A percentile compares a stretch with the other conserved stretches of the same genome.
These are phyloP conservation scores for Amphirosellinia nigrospora DNA, from an alignment of 495 filamentous ascomycete genomes.

Conservation along the genomic window DNA sequence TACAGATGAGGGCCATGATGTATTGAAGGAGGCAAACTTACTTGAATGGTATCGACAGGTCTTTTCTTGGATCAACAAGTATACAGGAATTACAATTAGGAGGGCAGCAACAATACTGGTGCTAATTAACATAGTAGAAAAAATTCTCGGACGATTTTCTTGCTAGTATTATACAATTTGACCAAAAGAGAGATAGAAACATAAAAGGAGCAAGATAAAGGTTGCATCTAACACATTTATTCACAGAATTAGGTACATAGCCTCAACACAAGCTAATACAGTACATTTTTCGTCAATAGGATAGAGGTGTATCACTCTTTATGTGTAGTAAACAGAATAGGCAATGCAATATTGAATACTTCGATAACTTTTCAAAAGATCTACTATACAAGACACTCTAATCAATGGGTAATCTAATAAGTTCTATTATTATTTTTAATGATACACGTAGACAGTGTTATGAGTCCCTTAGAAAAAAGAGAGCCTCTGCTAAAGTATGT, in stretches of 20 bases:
- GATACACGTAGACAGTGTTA: too few relatives aligned
- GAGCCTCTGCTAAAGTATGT: too few relatives aligned
- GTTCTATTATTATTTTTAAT: too few relatives aligned
- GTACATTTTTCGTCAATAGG: neutral
- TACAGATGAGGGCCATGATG: slow-evolving; percentile 64
- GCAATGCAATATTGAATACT: neutral
- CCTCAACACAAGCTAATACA: too few relatives aligned
- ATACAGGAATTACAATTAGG: slow-evolving; percentile 2
- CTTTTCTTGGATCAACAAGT: slow-evolving; percentile 64
- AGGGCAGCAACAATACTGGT: neutral
- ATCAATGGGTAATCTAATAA: too few relatives aligned
- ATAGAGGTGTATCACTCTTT: neutral
- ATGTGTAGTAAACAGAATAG: neutral
- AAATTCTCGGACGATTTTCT: neutral
- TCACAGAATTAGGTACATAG: too few relatives aligned
- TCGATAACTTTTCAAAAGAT: neutral
- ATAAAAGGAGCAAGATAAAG: neutral
- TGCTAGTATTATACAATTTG: neutral
- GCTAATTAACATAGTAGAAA: neutral
- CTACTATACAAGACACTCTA: too few relatives aligned
- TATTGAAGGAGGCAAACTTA: slow-evolving; percentile 70
- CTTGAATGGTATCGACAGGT: slow-evolving; percentile 73
- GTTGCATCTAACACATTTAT: neutral
- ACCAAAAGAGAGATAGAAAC: neutral
- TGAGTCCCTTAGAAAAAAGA: too few relatives aligned